Evolutionary conservation across 129 eudicot species (phyloP).

Genomic region (Chrysanthemum seticuspe): DNA sequence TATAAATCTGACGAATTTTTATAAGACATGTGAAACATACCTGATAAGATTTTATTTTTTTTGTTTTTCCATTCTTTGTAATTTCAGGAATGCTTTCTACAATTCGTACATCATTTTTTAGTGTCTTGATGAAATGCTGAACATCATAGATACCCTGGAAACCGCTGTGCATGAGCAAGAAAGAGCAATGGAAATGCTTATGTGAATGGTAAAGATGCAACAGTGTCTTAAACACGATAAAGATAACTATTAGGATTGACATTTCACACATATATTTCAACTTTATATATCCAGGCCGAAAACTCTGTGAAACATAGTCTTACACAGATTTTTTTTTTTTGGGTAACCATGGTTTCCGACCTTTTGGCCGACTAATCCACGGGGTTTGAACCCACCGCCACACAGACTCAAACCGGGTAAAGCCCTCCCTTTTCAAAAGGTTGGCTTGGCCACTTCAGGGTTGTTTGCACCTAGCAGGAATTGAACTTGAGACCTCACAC

Average conservation of each 20-base stretch:
- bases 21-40: constrained; percentile 29
- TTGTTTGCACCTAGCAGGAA: too few species aligned
- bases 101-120: constrained; percentile 67
- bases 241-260: neutral
- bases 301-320: neutral
- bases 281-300: neutral
- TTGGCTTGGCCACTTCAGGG: too few species aligned
- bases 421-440: too few species aligned
- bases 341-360: too few species aligned
- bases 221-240: neutral
- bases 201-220: neutral
- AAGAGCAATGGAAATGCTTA: constrained; percentile 27
- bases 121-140: constrained; percentile 75
- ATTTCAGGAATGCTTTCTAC: constrained; percentile 84
- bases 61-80: constrained; percentile 76
- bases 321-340: neutral
- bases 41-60: constrained; percentile 88
- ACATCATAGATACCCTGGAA: constrained; percentile 93
- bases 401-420: too few species aligned
- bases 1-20: neutral
- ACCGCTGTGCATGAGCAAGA: constrained; percentile 53
- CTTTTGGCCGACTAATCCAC: too few species aligned
- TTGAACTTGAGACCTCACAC: too few species aligned
- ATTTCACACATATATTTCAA: neutral
- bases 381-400: too few species aligned